These are phyloP conservation scores for Usnea hakonensis DNA, from an alignment of 495 filamentous ascomycete genomes.

Conservation along the genomic window DNA sequence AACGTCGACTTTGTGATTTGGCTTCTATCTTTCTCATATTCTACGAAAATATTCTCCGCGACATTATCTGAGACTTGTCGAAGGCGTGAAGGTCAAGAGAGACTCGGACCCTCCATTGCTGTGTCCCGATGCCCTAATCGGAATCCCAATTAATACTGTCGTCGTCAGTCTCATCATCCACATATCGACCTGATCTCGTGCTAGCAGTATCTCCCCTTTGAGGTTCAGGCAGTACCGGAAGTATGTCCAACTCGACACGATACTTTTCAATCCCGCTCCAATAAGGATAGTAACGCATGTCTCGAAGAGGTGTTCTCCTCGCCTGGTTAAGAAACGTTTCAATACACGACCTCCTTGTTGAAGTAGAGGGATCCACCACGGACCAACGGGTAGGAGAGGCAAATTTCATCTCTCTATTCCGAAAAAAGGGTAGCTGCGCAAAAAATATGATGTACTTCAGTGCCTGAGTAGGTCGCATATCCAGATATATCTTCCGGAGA, in stretches of 20 bases:
- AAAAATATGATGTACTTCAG: neutral
- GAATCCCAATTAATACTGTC: too few species aligned
- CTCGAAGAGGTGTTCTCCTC: neutral
- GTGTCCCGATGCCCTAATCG: too few species aligned
- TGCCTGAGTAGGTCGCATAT: neutral
- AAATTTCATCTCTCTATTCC: neutral
- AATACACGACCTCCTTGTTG: neutral
- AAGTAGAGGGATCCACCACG: neutral
- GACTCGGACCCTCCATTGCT: neutral
- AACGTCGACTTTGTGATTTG: neutral
- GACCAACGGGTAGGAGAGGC: neutral
- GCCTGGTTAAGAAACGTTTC: neutral
- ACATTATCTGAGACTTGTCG: neutral
- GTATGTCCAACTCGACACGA: neutral
- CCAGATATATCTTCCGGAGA: neutral
- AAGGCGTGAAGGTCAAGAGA: neutral
- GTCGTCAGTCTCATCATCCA: neutral
- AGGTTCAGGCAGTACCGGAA: neutral
- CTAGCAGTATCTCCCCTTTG: neutral
- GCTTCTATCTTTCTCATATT: neutral
- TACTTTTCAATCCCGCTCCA: neutral
- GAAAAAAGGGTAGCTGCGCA: neutral
- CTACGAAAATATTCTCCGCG: neutral
- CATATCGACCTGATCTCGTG: neutral
- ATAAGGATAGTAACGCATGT: neutral